phyloP scores from a whole-genome alignment of 441 rosid species.

The Francoa sonchifolia region DNA sequence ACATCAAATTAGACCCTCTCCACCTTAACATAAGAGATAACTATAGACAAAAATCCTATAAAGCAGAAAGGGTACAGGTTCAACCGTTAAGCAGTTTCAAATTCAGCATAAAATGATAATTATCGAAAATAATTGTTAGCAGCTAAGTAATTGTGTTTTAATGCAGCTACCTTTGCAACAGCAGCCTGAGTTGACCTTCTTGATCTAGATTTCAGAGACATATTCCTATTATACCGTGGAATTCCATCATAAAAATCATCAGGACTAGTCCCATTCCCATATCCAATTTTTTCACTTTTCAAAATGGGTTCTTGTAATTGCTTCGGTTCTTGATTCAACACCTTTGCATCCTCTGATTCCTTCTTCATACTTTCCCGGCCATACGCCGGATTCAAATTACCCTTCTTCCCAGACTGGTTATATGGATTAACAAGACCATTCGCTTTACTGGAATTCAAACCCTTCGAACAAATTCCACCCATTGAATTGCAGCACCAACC shows the following conservation, averaged over 20 bases:
- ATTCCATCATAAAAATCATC: conserved; percentile 49
- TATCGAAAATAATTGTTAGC: background rate
- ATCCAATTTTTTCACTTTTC: conserved; percentile 11
- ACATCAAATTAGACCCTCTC: too few relatives aligned
- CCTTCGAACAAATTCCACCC: conserved; percentile 50
- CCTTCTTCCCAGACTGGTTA: conserved; percentile 13
- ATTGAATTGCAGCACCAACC: too few relatives aligned
- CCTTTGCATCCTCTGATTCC: too few relatives aligned
- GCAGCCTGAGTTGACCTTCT: conserved; percentile 41
- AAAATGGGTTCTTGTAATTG: conserved; percentile 20
- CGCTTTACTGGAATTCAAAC: conserved; percentile 20
- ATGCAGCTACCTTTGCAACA: conserved; percentile 36
- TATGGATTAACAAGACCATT: conserved; percentile 17
- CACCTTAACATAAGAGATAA: too few relatives aligned
- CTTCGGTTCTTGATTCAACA: conserved; percentile 22
- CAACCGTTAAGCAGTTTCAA: too few relatives aligned
- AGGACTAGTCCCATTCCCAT: conserved; percentile 6
- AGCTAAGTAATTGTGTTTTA: background rate
- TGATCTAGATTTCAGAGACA: conserved; percentile 34
- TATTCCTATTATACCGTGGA: conserved; percentile 26
- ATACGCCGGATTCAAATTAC: conserved; percentile 18
- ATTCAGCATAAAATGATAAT: too few relatives aligned
- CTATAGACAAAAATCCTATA: too few relatives aligned
- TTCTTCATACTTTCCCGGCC: conserved; percentile 24
- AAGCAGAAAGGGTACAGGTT: too few relatives aligned